Evolutionary conservation across 148 eudicot genomes (phyloP).

Genomic region (Fagopyrum tataricum): DNA sequence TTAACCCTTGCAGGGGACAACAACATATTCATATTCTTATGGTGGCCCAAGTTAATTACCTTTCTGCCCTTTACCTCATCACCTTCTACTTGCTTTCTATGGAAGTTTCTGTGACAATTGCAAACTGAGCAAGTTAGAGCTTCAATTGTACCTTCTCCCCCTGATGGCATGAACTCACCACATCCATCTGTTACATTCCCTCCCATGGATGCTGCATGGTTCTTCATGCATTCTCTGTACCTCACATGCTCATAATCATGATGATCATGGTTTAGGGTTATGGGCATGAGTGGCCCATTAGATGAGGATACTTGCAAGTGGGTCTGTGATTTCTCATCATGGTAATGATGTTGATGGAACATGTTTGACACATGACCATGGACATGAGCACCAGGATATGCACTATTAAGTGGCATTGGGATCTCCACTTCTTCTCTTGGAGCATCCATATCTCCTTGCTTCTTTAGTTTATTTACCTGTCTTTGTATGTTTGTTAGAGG

Average conservation of each 20-base stretch:
- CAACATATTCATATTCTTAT: not conserved
- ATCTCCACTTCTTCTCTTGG: conserved; percentile 41
- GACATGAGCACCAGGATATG: conserved; percentile 27
- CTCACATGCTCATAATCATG: conserved; percentile 12
- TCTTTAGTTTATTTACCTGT: not conserved
- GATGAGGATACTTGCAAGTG: conserved; percentile 5
- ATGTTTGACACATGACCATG: conserved; percentile 23
- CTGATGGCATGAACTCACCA: conserved; percentile 63
- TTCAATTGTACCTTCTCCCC: conserved; percentile 44
- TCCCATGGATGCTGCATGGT: conserved; percentile 66
- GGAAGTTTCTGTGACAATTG: conserved; percentile 63
- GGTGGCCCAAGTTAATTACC: conserved; percentile 21
- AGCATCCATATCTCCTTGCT: conserved; percentile 32
- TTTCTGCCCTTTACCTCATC: conserved; percentile 11
- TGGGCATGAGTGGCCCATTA: conserved; percentile 15
- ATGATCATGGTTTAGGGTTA: conserved; percentile 18
- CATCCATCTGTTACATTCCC: conserved; percentile 58
- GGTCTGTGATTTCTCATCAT: conserved; percentile 2
- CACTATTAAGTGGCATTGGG: conserved; percentile 47
- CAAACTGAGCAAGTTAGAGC: conserved; percentile 61
- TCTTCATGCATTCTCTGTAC: conserved; percentile 55
- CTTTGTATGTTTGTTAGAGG: not conserved
- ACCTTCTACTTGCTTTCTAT: conserved; percentile 49
- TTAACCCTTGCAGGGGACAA: not conserved
- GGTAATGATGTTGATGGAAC: conserved; percentile 36